These are phyloP conservation scores for Phytopythium delawarense DNA, from an alignment of 352 stramenopile genomes.

Conservation along the genomic window DNA sequence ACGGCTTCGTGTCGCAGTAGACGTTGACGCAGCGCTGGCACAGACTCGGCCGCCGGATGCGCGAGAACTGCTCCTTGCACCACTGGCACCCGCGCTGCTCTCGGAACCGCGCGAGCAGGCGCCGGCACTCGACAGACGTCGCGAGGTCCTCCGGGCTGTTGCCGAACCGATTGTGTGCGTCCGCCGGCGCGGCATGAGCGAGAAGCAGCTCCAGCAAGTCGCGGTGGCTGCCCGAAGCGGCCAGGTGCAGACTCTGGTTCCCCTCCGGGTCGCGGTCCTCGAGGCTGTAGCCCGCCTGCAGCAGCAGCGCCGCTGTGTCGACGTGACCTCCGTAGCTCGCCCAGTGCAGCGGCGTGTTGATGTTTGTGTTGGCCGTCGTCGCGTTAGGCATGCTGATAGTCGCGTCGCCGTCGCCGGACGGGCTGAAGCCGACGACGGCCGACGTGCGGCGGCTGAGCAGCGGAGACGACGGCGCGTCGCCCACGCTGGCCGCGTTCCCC, in stretches of 20 bases:
- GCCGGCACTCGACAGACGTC: conserved; percentile 52
- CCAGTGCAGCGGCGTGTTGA: conserved; percentile 82
- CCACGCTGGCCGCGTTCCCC: neutral
- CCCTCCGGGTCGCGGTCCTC: conserved; percentile 65
- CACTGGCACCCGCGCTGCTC: conserved; percentile 58
- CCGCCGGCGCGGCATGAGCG: conserved; percentile 50
- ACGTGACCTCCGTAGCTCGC: conserved; percentile 79
- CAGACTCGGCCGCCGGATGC: conserved; percentile 57
- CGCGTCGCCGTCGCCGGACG: neutral
- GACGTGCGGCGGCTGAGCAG: neutral
- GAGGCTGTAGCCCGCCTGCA: conserved; percentile 61
- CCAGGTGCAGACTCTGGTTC: conserved; percentile 73
- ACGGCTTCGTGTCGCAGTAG: conserved; percentile 76
- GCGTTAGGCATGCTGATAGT: neutral
- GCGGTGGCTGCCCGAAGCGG: conserved; percentile 58
- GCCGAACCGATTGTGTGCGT: conserved; percentile 68
- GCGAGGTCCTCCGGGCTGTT: conserved; percentile 71
- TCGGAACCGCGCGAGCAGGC: conserved; percentile 60
- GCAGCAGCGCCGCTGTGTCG: conserved; percentile 58
- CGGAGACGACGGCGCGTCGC: conserved; percentile 2
- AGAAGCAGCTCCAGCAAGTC: conserved; percentile 71
- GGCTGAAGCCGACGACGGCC: neutral
- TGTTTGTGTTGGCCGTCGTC: neutral
- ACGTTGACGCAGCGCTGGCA: conserved; percentile 81
- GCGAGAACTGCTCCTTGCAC: conserved; percentile 74